These are phyloP conservation scores for Canavalia ensiformis DNA, from an alignment of 306 rosid genomes.

Conservation along the genomic window DNA sequence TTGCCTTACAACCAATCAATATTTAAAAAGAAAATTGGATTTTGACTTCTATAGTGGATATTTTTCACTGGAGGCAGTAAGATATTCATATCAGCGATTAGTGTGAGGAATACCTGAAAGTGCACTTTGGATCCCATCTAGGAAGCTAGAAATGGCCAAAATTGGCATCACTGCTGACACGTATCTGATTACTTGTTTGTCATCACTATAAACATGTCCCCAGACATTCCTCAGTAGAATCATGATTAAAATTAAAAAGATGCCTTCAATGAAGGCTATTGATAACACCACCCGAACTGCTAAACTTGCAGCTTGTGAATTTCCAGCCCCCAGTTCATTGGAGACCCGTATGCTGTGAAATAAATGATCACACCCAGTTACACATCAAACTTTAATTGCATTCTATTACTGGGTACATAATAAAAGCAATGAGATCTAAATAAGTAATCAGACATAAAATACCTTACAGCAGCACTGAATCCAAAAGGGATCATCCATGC, in stretches of 20 bases:
- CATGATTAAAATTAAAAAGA: constrained; percentile 49
- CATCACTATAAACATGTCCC: constrained; percentile 73
- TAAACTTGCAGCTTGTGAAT: constrained; percentile 43
- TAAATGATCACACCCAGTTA: background rate
- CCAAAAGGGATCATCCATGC: constrained; percentile 86
- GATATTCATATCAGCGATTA: background rate
- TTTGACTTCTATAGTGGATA: no score
- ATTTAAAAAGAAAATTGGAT: no score
- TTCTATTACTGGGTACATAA: no score
- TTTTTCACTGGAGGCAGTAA: no score
- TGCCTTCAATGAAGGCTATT: constrained; percentile 37
- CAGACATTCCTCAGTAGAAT: constrained; percentile 65
- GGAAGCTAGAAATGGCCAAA: constrained; percentile 48
- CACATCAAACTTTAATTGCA: no score
- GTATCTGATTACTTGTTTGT: constrained; percentile 61
- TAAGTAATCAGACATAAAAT: background rate
- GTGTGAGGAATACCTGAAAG: constrained; percentile 49
- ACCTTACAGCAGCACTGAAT: constrained; percentile 55
- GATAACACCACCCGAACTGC: constrained; percentile 47
- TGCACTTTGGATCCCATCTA: constrained; percentile 51
- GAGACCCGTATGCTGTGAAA: constrained; percentile 56
- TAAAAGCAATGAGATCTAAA: background rate
- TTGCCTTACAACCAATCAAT: no score
- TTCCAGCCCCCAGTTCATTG: constrained; percentile 53
- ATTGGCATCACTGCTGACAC: constrained; percentile 56